Base-by-base conservation (phyloP, 352 stramenopile genomes). In the Pythium sukuiense region DNA sequence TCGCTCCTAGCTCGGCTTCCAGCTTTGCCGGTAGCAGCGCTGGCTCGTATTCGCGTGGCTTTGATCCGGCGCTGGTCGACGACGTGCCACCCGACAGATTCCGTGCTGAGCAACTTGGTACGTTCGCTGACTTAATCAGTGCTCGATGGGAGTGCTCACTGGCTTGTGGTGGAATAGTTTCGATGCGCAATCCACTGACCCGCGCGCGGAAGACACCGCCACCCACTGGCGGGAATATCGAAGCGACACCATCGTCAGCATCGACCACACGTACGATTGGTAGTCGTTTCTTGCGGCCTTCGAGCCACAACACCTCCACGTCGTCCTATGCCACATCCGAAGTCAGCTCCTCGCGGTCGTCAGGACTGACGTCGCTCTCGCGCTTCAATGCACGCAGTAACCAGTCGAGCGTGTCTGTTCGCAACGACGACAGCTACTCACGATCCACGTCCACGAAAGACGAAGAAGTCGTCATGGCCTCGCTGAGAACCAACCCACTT, bases 341-440 rank as follows among this genome's bases (percentile, higher is more conserved):
- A 6, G 60, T 63, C 16, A 68, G 50, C 50, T 52, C 24, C 29
- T 67, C 65, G 0, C 59, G 72, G 26, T 73, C 73, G 11, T 81
- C 74, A 4, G 71, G 67, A 7, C 69, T 86, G 33, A 66, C 77
- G 33, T 77, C 78, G n/a, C 66, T 88, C 26, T 74, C 75, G n/a
- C 74, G 77, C 4, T 84, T 88, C 55, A 70, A 72, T 43, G 57
- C 56, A 14, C 55, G 35, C 39, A 65, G 60, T 35, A 80, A 72
- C 55, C 76, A 84, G 52, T 67, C 67, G 41, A 56, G 13, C 13
- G 29, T 63, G 8, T 69, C 62, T 2, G 3, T 57, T 30, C 63
- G 59, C 0, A 52, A 74, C 33, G 65, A 53, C 12, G 69, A 72
- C 16, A 70, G 58, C 45, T 61, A 49, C 27, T 67, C 66, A 32